Conservation (phyloP, 2,329 filamentous ascomycete species). For the Neonectria sp. region DNA sequence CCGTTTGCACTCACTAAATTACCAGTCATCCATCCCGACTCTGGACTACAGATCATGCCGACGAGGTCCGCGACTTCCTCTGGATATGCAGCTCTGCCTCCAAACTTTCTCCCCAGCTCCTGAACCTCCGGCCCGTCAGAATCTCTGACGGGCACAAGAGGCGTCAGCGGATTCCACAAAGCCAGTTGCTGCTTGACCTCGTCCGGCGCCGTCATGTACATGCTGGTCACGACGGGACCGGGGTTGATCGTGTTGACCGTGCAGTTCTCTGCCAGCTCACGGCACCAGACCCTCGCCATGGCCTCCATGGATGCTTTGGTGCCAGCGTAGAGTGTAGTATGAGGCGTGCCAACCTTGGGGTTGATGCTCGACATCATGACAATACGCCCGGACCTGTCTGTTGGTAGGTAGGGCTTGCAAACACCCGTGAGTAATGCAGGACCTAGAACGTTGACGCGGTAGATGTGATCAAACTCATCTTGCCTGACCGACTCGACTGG, state of each 20-base stretch:
- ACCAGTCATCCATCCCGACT: slow-evolving; percentile 76
- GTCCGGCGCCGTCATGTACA: slow-evolving; percentile 67
- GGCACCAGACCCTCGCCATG: slow-evolving; percentile 74
- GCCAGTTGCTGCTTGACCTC: slow-evolving; percentile 58
- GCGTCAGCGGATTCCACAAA: slow-evolving; percentile 61
- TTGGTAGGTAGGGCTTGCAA: slow-evolving; percentile 67
- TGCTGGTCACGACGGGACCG: slow-evolving; percentile 51
- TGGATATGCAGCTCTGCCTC: slow-evolving; percentile 70
- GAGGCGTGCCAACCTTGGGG: slow-evolving; percentile 66
- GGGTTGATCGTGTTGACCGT: slow-evolving; percentile 73
- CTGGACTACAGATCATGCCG: slow-evolving; percentile 75
- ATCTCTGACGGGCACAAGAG: slow-evolving; percentile 59
- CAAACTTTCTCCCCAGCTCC: slow-evolving; percentile 64
- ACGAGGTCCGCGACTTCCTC: slow-evolving; percentile 76
- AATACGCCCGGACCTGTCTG: slow-evolving; percentile 70
- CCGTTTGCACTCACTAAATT: slow-evolving; percentile 77
- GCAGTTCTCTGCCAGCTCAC: slow-evolving; percentile 71
- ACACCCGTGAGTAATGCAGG: slow-evolving; percentile 70
- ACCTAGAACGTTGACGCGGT: slow-evolving; percentile 72
- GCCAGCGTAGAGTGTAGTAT: slow-evolving; percentile 72
- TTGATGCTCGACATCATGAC: slow-evolving; percentile 71
- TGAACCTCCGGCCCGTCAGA: slow-evolving; percentile 49
- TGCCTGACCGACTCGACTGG: slow-evolving; percentile 60
- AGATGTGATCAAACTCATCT: slow-evolving; percentile 68
- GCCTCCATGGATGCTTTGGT: slow-evolving; percentile 74